Evolutionary conservation across 768 basidiomycete genomes (phyloP), one percentile per base, ranked within the genome.

Genomic region (Russula lepida): DNA sequence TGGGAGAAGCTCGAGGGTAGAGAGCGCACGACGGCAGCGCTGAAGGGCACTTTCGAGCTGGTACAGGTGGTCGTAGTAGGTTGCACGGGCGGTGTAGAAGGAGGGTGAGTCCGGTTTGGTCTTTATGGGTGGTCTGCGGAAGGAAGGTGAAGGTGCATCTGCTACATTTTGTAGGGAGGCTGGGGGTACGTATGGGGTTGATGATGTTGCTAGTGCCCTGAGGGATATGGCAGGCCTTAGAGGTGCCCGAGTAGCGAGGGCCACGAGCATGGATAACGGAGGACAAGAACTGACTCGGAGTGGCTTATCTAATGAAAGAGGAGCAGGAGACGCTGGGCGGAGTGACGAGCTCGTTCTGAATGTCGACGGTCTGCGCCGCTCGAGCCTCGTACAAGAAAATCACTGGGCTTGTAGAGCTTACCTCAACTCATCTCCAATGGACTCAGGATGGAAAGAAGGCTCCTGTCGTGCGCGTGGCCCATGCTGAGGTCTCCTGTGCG

Each of bases 381-480:
- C 84, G 83, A 74, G 86, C 87, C 66, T 83, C 84, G 62, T 94
- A 87, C 84, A 94, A 94, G 76, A 95, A 94, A 77, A 72, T 79
- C 54, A 71, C 79, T 17, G 92, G 92, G 62, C 74, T 82, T 62
- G 82, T 95, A 64, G 81, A 89, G 69, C 84, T 95, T 69, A 89
- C 84, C 13, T 79, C 83, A 68, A 76, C 78, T 6, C 82, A 84
- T 68, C 79, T 95, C 3, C 83, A 84, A 77, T 95, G 92, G 91
- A 84, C 84, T 1, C 85, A 86, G 70, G 83, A 86, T 64, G 84
- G 85, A 64, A 84, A 83, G 72, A 78, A 79, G 48, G 77, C 77
- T 0, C 81, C 87, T 6, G 78, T 84, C 9, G 82, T 90, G 33
- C 81, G 81, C 69, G 80, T 92, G 23, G 74, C 82, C 4, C 75